These are phyloP conservation scores for Abrus precatorius DNA, from an alignment of 306 rosid species.

Conservation along the genomic window DNA sequence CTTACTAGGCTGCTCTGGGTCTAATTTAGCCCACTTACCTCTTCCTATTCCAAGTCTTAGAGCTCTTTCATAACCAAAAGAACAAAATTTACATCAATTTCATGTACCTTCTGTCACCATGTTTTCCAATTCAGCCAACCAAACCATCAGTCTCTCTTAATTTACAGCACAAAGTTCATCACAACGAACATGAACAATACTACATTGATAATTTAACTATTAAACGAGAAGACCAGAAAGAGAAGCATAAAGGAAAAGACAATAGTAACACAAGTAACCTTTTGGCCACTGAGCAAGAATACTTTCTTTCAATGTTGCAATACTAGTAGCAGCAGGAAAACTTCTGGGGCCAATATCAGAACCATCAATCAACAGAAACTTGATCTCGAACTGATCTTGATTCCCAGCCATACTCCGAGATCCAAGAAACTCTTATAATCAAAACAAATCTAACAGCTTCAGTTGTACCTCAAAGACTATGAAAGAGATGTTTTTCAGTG, in stretches of 20 bases:
- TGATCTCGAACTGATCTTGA: conserved; percentile 95
- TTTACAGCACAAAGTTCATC: conserved; percentile 3
- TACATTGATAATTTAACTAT: not conserved
- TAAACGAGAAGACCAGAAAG: conserved; percentile 6
- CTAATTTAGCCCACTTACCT: not conserved
- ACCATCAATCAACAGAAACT: conserved; percentile 90
- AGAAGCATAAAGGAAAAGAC: not conserved
- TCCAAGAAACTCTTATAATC: conserved; percentile 37
- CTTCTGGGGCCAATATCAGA: conserved; percentile 95
- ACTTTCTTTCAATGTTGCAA: conserved; percentile 85
- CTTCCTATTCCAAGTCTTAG: not conserved
- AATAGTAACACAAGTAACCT: conserved; percentile 60
- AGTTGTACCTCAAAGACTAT: conserved; percentile 31
- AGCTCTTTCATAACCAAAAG: not conserved
- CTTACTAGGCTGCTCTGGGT: not conserved
- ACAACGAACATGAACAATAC: conserved; percentile 20
- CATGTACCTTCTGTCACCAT: not conserved
- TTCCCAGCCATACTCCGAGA: conserved; percentile 75
- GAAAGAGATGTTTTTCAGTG: conserved; percentile 30
- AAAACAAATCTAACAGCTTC: conserved; percentile 46
- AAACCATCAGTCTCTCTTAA: conserved; percentile 1
- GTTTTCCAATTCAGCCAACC: conserved; percentile 7
- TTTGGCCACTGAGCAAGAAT: conserved; percentile 98
- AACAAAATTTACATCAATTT: not conserved
- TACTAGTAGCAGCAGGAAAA: conserved; percentile 88